phyloP scores from a whole-genome alignment of 1,139 yeast genomes.

The Citeromyces hawaiiensis region DNA sequence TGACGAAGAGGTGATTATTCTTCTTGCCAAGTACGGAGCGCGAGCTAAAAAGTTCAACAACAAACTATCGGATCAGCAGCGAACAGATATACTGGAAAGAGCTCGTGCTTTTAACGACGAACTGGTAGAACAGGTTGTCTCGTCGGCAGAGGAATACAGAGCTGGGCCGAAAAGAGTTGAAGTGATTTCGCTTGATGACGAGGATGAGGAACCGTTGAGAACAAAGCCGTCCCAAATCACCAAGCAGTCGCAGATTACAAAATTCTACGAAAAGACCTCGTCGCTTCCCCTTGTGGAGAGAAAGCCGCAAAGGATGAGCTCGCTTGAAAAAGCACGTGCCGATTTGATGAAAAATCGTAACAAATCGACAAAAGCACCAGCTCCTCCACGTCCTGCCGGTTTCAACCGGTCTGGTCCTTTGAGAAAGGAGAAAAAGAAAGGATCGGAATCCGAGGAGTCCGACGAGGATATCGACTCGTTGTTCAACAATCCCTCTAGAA shows the following conservation, averaged over 20 bases:
- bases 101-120: slow-evolving; percentile 40
- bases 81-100: slow-evolving; percentile 38
- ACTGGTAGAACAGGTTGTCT: slow-evolving; percentile 37
- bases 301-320: neutral
- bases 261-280: neutral
- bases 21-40: slow-evolving; percentile 50
- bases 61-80: slow-evolving; percentile 46
- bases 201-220: slow-evolving; percentile 12
- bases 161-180: neutral
- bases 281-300: neutral
- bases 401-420: slow-evolving; percentile 31
- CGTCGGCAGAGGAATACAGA: slow-evolving; percentile 30
- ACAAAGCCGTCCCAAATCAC: neutral
- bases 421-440: slow-evolving; percentile 9
- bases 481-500: slow-evolving; percentile 3
- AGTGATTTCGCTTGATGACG: slow-evolving; percentile 7
- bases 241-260: slow-evolving; percentile 4
- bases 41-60: slow-evolving; percentile 56
- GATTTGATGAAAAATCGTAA: slow-evolving; percentile 1
- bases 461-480: slow-evolving; percentile 6
- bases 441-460: slow-evolving; percentile 12
- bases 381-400: slow-evolving; percentile 77
- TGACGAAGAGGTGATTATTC: slow-evolving; percentile 32
- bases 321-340: neutral
- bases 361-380: slow-evolving; percentile 22